Evolutionary conservation across 2,329 filamentous ascomycete species (phyloP).

Genomic region (Clonostachys solani): DNA sequence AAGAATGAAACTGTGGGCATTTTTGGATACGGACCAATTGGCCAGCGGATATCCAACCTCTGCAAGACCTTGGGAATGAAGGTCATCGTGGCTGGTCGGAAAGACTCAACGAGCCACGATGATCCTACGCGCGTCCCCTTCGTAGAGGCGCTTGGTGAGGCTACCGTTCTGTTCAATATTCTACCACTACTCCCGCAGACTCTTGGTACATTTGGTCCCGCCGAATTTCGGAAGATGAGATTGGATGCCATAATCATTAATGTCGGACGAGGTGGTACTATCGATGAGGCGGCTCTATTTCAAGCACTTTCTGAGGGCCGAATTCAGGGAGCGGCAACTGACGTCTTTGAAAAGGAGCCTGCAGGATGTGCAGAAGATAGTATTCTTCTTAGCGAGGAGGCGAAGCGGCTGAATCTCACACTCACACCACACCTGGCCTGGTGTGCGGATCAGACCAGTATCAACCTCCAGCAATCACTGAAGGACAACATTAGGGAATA

Average conservation of each 20-base stretch:
- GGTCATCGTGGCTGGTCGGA: constrained; percentile 14
- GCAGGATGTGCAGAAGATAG: constrained; percentile 6
- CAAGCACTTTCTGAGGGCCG: constrained; percentile 17
- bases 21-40: constrained; percentile 17
- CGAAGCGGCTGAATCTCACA: neutral
- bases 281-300: constrained; percentile 26
- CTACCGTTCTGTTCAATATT: constrained; percentile 14
- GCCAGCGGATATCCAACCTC: constrained; percentile 13
- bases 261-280: constrained; percentile 22
- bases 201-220: constrained; percentile 6
- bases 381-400: neutral
- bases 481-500: too few relatives aligned
- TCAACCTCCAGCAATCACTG: too few relatives aligned
- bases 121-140: constrained; percentile 7
- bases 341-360: constrained; percentile 21
- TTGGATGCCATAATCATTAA: constrained; percentile 16
- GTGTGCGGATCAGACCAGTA: neutral
- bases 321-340: constrained; percentile 25
- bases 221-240: constrained; percentile 9
- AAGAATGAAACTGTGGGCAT: constrained; percentile 16
- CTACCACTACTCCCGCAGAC: constrained; percentile 12
- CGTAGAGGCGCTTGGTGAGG: constrained; percentile 8
- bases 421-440: neutral
- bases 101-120: constrained; percentile 1
- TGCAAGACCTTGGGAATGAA: constrained; percentile 12